phyloP scores from a whole-genome alignment of 805 yeast species.

The Myxozyma vanderwaltii region DNA sequence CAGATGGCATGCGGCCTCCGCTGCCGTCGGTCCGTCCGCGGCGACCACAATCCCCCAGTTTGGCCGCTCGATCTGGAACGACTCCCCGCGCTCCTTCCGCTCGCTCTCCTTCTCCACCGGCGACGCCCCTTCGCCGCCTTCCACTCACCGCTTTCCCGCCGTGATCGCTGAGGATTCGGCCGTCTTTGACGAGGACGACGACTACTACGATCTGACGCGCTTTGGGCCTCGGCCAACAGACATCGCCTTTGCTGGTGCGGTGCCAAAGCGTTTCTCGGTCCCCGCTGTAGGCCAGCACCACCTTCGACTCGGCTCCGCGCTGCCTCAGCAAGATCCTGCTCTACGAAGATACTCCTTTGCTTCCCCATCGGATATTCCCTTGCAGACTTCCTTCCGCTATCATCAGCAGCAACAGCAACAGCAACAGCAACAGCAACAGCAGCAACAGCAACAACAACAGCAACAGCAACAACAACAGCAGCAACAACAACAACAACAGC shows the following conservation, averaged over 20 bases:
- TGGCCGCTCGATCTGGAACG: conserved; percentile 12
- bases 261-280: conserved; percentile 11
- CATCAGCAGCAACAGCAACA: conserved; percentile 5
- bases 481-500: not conserved
- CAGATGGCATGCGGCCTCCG: conserved; percentile 18
- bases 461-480: not conserved
- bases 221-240: not conserved
- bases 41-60: not conserved
- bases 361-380: not conserved
- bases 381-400: not conserved
- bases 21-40: conserved; percentile 1
- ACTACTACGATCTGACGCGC: conserved; percentile 3
- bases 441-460: not conserved
- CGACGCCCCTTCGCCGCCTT: conserved; percentile 10
- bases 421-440: not conserved
- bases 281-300: not conserved
- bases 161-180: conserved; percentile 17
- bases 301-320: not conserved
- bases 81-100: conserved; percentile 12
- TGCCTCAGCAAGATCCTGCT: not conserved
- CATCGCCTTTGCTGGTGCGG: not conserved
- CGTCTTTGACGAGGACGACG: conserved; percentile 27
- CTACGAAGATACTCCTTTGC: conserved; percentile 5
- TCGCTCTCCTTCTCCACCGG: conserved; percentile 9
- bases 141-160: conserved; percentile 9